Conservation (phyloP, 2,329 filamentous ascomycete genomes). For the Verruconis gallopava region DNA sequence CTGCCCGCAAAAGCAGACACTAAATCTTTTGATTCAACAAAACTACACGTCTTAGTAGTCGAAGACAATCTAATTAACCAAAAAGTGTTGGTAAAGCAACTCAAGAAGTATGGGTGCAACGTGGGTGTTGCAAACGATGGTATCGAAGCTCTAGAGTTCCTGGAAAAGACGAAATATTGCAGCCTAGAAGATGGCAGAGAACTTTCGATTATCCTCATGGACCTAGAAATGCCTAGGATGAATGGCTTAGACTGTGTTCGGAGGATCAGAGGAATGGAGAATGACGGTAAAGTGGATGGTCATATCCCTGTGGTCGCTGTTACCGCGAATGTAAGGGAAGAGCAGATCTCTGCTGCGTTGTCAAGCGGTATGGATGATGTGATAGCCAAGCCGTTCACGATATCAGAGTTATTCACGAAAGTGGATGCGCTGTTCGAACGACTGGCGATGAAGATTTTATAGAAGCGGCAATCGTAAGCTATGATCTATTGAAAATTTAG, state of each 20-base stretch:
- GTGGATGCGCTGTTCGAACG: conserved; percentile 12
- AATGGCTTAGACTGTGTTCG: conserved; percentile 8
- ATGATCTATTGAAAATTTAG: too few species aligned
- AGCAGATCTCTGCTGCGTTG: conserved; percentile 5
- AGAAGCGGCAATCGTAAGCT: too few species aligned
- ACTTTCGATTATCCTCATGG: conserved; percentile 9
- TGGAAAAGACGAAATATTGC: conserved; percentile 5
- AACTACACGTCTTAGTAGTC: conserved; percentile 8
- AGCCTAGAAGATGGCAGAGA: background rate
- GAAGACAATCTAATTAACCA: conserved; percentile 12
- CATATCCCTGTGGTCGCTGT: conserved; percentile 10
- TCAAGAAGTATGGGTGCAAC: conserved; percentile 4
- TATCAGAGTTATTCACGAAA: conserved; percentile 20
- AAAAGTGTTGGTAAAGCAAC: conserved; percentile 9
- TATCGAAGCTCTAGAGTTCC: conserved; percentile 8
- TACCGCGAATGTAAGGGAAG: conserved; percentile 10
- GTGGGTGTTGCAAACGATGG: conserved; percentile 9
- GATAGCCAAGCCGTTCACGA: conserved; percentile 22
- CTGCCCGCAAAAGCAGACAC: background rate
- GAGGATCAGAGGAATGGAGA: conserved; percentile 7
- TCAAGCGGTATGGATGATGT: conserved; percentile 10
- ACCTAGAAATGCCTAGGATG: conserved; percentile 11
- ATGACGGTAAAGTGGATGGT: background rate
- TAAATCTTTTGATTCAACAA: background rate
- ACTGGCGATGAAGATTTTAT: too few species aligned